phyloP scores from a whole-genome alignment of 306 rosid species.

The Dalbergia cultrata region DNA sequence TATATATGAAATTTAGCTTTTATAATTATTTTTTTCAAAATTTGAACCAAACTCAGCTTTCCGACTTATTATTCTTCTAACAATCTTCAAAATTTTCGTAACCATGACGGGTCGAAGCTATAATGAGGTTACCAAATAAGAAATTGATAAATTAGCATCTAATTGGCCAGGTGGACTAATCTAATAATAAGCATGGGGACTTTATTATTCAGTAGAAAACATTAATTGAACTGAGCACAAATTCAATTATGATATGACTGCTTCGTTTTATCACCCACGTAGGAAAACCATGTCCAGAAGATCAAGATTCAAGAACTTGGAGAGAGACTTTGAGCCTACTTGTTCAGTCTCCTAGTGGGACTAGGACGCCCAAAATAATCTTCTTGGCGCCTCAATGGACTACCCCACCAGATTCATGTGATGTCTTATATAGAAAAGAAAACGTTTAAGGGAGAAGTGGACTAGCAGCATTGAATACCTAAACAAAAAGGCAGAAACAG shows the following conservation, averaged over 20 bases:
- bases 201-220: constrained; percentile 16
- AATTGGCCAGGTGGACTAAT: constrained; percentile 26
- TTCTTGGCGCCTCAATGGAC: constrained; percentile 47
- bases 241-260: constrained; percentile 50
- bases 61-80: not conserved
- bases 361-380: constrained; percentile 42
- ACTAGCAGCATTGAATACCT: constrained; percentile 52
- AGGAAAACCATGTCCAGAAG: constrained; percentile 44
- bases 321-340: constrained; percentile 46
- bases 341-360: constrained; percentile 40
- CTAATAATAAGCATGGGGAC: constrained; percentile 36
- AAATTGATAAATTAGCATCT: not conserved
- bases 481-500: constrained; percentile 49
- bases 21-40: no score
- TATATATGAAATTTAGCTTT: no score
- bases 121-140: not conserved
- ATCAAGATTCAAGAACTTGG: constrained; percentile 34
- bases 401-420: constrained; percentile 47
- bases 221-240: constrained; percentile 63
- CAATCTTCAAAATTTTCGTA: constrained; percentile 17
- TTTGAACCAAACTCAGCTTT: no score
- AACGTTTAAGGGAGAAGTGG: constrained; percentile 53
- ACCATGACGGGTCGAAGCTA: constrained; percentile 13
- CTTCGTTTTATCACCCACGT: constrained; percentile 48
- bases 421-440: constrained; percentile 52